Base-by-base conservation (phyloP, 2,329 filamentous ascomycete species). In the Nothophaeocryptopus gaeumannii region DNA sequence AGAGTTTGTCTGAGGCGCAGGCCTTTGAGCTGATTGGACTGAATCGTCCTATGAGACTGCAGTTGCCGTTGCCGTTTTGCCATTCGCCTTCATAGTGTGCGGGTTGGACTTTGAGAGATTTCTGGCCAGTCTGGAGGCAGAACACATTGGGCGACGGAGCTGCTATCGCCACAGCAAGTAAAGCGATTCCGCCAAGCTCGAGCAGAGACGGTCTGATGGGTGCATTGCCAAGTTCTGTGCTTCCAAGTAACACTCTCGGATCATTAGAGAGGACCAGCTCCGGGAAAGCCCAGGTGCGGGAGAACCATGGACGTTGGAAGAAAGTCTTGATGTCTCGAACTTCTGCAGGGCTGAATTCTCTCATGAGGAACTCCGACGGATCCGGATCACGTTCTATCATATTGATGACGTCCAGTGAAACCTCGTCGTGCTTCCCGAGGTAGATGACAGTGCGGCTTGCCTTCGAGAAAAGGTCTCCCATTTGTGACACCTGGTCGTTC, bases 381-480 rank as follows among this genome's bases (percentile, higher is more conserved):
- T 37, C 35, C 32, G 32, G 33, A 30, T 37, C 31, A 13, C 31
- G 32, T 20, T 13, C 30, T 33, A 45, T 32, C 7, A 37, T 26
- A 8, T 45, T n/a, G 15, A 39, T 34, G 10, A 45, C 43, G 14
- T 15, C 10, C 8, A 26, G 26, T 16, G 33, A 45, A 14, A 36
- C 30, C 15, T 15, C 8, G n/a, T 37, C 33, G 20, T 45, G 33
- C n/a, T 13, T 15, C 14, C 53, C 53, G 1, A 56, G 51, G 37
- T 51, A 56, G 37, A 56, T 42, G 4, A 47, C 13, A 20, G 51
- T 50, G 1, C 39, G 37, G 11, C 39, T 31, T 16, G 50, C 50
- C 15, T 46, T 54, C 20, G 37, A 38, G 41, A 51, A 54, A 9
- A 54, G 45, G 7, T 40, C 39, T 5, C 31, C 43, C 39, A 54